Conservation (phyloP, 805 yeast species). For the Saturnispora galanensis region DNA sequence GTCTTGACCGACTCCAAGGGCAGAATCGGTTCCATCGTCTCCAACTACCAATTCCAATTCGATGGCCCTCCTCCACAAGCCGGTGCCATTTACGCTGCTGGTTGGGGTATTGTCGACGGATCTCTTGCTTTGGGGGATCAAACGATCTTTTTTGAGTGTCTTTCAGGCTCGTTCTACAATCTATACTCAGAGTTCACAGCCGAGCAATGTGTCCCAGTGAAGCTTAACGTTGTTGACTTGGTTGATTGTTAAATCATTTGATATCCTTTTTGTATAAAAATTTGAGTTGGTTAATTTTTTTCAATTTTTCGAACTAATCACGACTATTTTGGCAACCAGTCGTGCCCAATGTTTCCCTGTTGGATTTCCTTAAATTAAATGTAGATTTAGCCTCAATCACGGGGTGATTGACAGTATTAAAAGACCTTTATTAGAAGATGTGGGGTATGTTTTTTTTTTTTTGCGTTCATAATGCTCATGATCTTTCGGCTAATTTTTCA, state of each 20-base stretch:
- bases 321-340: too few relatives aligned
- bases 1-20: conserved; percentile 37
- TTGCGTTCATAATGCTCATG: too few relatives aligned
- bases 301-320: too few relatives aligned
- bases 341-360: too few relatives aligned
- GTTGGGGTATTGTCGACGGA: conserved; percentile 40
- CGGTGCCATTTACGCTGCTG: conserved; percentile 43
- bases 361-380: too few relatives aligned
- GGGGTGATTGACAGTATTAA: too few relatives aligned
- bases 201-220: conserved; percentile 37
- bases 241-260: conserved; percentile 22
- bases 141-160: conserved; percentile 42
- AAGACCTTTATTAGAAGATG: too few relatives aligned
- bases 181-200: conserved; percentile 42
- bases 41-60: conserved; percentile 56
- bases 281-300: too few relatives aligned
- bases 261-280: neutral
- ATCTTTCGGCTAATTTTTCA: too few relatives aligned
- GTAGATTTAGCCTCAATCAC: too few relatives aligned
- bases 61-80: conserved; percentile 62
- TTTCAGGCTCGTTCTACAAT: conserved; percentile 50
- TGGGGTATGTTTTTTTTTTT: too few relatives aligned
- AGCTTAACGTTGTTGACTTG: conserved; percentile 35
- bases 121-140: conserved; percentile 41
- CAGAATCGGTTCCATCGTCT: conserved; percentile 50